Evolutionary conservation across 2,329 filamentous ascomycete species (phyloP).

Genomic region (Botrytis squamosa): DNA sequence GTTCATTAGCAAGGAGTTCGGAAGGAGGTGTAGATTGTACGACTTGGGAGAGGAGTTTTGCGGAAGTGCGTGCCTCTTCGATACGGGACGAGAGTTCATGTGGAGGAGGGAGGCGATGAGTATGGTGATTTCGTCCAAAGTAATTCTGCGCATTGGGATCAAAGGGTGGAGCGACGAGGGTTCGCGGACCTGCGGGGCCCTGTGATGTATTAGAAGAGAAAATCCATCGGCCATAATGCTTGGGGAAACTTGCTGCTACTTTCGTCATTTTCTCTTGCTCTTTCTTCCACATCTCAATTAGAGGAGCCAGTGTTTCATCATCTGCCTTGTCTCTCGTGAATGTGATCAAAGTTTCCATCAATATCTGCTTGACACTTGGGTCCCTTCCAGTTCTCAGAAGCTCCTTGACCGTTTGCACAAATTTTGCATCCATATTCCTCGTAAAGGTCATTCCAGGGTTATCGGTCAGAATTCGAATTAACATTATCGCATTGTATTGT

Average conservation of each 20-base stretch:
- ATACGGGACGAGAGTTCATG: conserved; percentile 78
- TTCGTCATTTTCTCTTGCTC: conserved; percentile 67
- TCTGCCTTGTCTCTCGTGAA: conserved; percentile 65
- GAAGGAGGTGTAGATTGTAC: conserved; percentile 77
- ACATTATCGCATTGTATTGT: conserved; percentile 96
- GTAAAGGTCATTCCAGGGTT: conserved; percentile 91
- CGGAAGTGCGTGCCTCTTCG: conserved; percentile 86
- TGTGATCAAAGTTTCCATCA: conserved; percentile 81
- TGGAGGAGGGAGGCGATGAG: conserved; percentile 58
- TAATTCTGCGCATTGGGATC: conserved; percentile 38
- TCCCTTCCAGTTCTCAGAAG: conserved; percentile 71
- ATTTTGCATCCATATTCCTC: conserved; percentile 83
- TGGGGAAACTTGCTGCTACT: conserved; percentile 42
- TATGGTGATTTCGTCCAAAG: conserved; percentile 52
- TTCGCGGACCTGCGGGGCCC: conserved; percentile 41
- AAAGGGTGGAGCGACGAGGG: conserved; percentile 46
- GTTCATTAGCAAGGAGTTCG: conserved; percentile 78
- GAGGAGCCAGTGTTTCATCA: conserved; percentile 69
- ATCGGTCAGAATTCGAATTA: conserved; percentile 85
- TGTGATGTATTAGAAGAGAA: conserved; percentile 11
- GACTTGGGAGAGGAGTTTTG: conserved; percentile 88
- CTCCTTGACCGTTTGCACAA: conserved; percentile 72
- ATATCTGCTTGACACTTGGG: conserved; percentile 75
- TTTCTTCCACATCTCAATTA: conserved; percentile 85
- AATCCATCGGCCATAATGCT: background rate